Evolutionary conservation across 805 yeast genomes (phyloP).

Genomic region (Starmerella apis): DNA sequence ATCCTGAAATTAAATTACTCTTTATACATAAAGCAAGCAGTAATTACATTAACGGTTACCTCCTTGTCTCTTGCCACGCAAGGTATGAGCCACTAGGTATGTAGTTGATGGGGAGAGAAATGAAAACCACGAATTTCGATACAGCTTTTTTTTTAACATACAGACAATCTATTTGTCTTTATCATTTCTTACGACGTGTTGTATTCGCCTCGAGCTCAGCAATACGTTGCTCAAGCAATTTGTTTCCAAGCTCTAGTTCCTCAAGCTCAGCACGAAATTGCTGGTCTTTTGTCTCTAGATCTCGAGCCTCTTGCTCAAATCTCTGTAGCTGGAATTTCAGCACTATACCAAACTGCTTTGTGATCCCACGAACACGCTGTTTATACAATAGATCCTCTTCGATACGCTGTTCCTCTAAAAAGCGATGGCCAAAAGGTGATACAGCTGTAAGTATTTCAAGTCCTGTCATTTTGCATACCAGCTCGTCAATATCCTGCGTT

Average conservation of each 20-base stretch:
- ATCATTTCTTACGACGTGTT: slow-evolving; percentile 7
- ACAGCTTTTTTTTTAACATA: too few relatives aligned
- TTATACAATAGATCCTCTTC: slow-evolving; percentile 17
- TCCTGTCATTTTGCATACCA: slow-evolving; percentile 3
- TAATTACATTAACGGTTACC: too few relatives aligned
- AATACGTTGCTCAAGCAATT: slow-evolving; percentile 31
- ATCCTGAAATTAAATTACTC: too few relatives aligned
- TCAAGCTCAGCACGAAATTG: slow-evolving; percentile 20
- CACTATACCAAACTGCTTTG: slow-evolving; percentile 69
- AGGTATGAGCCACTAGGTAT: too few relatives aligned
- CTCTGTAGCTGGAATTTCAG: slow-evolving; percentile 81
- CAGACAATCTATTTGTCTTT: too few relatives aligned
- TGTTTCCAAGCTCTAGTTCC: slow-evolving; percentile 49
- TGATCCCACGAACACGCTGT: slow-evolving; percentile 16
- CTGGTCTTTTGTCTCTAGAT: slow-evolving; percentile 71
- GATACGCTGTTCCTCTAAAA: slow-evolving; percentile 11
- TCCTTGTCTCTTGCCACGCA: too few relatives aligned
- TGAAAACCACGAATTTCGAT: too few relatives aligned
- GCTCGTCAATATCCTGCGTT: not conserved
- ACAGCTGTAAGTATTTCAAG: slow-evolving; percentile 18
- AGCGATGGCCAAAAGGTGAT: slow-evolving; percentile 11
- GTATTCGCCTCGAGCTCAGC: slow-evolving; percentile 8
- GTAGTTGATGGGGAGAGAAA: too few relatives aligned
- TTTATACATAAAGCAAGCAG: too few relatives aligned
- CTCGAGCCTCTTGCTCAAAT: slow-evolving; percentile 85